Evolutionary conservation across 2,329 filamentous ascomycete genomes (phyloP).

Genomic region (Zopfia rhizophila): DNA sequence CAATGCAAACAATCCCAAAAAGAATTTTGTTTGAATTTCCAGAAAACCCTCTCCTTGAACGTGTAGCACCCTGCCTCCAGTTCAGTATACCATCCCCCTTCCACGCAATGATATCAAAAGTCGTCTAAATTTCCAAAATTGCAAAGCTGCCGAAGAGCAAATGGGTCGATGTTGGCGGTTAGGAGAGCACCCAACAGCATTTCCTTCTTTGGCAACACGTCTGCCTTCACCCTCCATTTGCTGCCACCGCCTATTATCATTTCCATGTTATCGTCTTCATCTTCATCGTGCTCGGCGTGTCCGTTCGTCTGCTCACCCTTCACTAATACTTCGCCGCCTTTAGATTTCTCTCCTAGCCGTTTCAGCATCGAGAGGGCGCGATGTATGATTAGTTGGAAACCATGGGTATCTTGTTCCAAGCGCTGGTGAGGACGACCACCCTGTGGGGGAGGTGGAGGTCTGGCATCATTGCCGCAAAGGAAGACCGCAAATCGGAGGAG

Average conservation of each 20-base stretch:
- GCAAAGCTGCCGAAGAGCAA: constrained; percentile 55
- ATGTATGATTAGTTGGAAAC: constrained; percentile 54
- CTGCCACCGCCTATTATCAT: constrained; percentile 41
- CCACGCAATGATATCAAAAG: no score
- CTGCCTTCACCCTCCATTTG: constrained; percentile 48
- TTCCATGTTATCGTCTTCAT: constrained; percentile 47
- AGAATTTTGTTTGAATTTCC: no score
- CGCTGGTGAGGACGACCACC: constrained; percentile 37
- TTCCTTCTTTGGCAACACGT: constrained; percentile 58
- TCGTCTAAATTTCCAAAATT: constrained; percentile 50
- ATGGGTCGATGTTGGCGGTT: constrained; percentile 55
- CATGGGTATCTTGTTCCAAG: constrained; percentile 47
- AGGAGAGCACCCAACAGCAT: constrained; percentile 59
- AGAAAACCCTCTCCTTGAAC: no score
- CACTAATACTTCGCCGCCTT: constrained; percentile 45
- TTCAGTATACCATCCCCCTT: no score
- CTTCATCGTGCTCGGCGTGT: constrained; percentile 29
- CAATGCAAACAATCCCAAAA: no score
- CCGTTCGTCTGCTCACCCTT: constrained; percentile 41
- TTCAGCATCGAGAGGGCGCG: constrained; percentile 60
- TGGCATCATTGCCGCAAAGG: constrained; percentile 57
- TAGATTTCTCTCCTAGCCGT: constrained; percentile 57
- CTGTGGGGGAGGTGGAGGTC: constrained; percentile 37
- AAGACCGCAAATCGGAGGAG: constrained; percentile 79
- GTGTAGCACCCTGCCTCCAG: no score